phyloP scores from a whole-genome alignment of 805 yeast genomes.

The Candida pini region DNA sequence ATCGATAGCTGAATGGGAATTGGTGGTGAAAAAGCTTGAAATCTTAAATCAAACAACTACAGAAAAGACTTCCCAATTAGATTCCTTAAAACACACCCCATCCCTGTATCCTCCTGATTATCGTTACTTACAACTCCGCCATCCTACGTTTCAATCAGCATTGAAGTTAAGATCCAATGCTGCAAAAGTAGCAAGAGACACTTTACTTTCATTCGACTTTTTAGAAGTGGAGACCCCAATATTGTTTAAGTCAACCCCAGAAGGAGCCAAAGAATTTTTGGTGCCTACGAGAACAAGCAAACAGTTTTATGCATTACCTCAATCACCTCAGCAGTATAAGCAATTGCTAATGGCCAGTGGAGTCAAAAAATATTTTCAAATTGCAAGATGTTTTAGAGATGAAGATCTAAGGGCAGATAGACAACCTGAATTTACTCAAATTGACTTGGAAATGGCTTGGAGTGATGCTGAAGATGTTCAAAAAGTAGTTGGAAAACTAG shows the following conservation, averaged over 20 bases:
- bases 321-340: slow-evolving; percentile 96
- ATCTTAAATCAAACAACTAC: slow-evolving; percentile 54
- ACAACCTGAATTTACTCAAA: slow-evolving; percentile 96
- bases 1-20: slow-evolving; percentile 41
- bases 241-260: slow-evolving; percentile 93
- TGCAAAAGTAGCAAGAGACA: slow-evolving; percentile 36
- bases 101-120: slow-evolving; percentile 70
- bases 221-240: slow-evolving; percentile 90
- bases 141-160: slow-evolving; percentile 48
- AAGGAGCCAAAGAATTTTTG: slow-evolving; percentile 93
- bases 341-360: slow-evolving; percentile 95
- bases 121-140: slow-evolving; percentile 75
- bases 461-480: slow-evolving; percentile 65
- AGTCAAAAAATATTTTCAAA: slow-evolving; percentile 75
- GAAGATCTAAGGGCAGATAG: slow-evolving; percentile 93
- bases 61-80: slow-evolving; percentile 59
- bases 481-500: slow-evolving; percentile 52
- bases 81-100: slow-evolving; percentile 47
- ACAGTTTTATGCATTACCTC: slow-evolving; percentile 84
- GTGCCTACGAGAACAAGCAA: slow-evolving; percentile 76
- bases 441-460: slow-evolving; percentile 93
- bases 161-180: slow-evolving; percentile 52
- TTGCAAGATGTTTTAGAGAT: slow-evolving; percentile 93
- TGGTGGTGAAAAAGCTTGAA: slow-evolving; percentile 45
- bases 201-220: slow-evolving; percentile 41